phyloP scores from a whole-genome alignment of 805 yeast genomes.

The Hanseniaspora lachancei region DNA sequence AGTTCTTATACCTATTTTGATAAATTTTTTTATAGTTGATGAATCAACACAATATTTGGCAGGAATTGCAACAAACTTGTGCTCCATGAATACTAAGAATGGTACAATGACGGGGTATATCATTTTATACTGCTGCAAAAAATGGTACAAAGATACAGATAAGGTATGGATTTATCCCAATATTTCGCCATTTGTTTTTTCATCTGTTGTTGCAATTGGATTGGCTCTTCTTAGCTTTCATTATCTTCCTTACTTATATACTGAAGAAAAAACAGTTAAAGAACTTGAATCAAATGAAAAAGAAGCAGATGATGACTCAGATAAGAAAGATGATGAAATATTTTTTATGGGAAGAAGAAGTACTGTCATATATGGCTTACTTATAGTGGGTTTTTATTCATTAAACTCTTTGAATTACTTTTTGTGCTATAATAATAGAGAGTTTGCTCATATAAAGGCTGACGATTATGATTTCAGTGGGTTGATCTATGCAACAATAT shows the following conservation, averaged over 20 bases:
- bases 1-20: neutral
- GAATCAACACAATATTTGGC: neutral
- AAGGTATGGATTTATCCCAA: conserved; percentile 1
- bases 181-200: neutral
- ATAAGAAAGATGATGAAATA: neutral
- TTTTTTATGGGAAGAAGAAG: neutral
- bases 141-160: neutral
- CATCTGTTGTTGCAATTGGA: neutral
- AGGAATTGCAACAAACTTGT: neutral
- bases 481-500: neutral
- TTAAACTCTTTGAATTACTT: neutral
- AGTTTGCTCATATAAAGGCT: neutral
- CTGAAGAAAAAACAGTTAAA: neutral
- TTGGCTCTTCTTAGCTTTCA: neutral
- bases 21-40: neutral
- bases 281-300: neutral
- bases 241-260: neutral
- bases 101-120: neutral
- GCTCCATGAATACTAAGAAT: neutral
- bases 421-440: neutral
- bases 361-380: neutral
- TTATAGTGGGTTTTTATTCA: neutral
- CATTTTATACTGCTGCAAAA: conserved; percentile 1
- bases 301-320: neutral
- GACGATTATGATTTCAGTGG: neutral